A percentile compares a stretch with the other conserved stretches of the same genome.
phyloP scores from a whole-genome alignment of 768 basidiomycete genomes.

The Trametes cingulata region DNA sequence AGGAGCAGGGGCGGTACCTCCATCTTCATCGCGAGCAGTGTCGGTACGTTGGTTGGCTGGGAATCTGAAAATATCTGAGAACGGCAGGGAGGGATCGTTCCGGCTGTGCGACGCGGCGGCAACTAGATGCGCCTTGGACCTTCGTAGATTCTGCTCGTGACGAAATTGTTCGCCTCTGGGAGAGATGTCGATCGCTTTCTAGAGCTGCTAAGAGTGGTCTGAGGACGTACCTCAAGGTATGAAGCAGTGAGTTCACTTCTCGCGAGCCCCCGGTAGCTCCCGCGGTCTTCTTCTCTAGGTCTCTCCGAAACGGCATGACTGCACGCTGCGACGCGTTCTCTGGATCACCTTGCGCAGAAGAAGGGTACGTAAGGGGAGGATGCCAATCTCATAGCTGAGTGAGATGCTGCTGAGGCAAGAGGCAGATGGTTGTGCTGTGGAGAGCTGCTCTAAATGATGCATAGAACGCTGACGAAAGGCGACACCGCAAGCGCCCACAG shows the following conservation, averaged over 20 bases:
- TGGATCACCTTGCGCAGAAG: neutral
- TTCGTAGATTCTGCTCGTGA: constrained; percentile 55
- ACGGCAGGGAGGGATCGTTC: constrained; percentile 49
- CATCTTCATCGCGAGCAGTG: neutral
- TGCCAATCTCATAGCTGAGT: constrained; percentile 9
- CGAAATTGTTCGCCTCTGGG: constrained; percentile 74
- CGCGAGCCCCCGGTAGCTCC: constrained; percentile 1
- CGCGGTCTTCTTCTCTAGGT: neutral
- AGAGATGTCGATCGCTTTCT: constrained; percentile 8
- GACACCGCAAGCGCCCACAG: too few relatives aligned
- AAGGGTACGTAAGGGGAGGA: neutral
- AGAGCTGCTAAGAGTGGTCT: constrained; percentile 1
- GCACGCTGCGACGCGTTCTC: neutral
- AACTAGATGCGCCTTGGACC: constrained; percentile 20
- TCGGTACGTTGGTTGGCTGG: neutral
- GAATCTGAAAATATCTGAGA: constrained; percentile 38
- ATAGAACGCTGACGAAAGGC: too few relatives aligned
- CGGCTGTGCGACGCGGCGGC: constrained; percentile 24
- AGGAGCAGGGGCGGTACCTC: constrained; percentile 12
- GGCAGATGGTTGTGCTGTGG: neutral
- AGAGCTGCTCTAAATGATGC: neutral
- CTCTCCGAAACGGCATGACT: constrained; percentile 1
- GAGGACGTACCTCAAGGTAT: constrained; percentile 48
- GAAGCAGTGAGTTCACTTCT: constrained; percentile 50
- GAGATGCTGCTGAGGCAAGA: neutral